A percentile compares a stretch with the other conserved stretches of the same genome.
Conservation (phyloP, 352 stramenopile species). For the Phytophthora capsici region DNA sequence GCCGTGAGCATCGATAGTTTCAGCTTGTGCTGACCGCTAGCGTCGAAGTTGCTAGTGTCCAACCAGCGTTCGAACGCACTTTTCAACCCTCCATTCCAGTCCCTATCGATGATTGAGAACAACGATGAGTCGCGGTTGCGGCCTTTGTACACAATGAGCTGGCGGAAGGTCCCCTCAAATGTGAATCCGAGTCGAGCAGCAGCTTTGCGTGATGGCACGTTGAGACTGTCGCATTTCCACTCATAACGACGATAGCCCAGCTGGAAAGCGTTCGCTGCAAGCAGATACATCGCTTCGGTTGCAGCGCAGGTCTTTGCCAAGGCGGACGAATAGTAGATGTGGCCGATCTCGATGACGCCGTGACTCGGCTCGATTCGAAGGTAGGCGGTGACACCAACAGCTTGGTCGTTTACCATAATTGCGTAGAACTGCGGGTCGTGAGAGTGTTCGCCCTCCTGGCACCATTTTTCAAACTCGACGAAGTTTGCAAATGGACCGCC, state of each 20-base stretch:
- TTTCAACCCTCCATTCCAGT: conserved; percentile 22
- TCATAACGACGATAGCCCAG: conserved; percentile 28
- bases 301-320: conserved; percentile 17
- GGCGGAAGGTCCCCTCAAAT: conserved; percentile 28
- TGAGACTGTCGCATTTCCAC: conserved; percentile 31
- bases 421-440: conserved; percentile 21
- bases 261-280: conserved; percentile 17
- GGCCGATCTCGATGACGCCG: conserved; percentile 19
- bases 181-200: conserved; percentile 19
- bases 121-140: conserved; percentile 22
- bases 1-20: conserved; percentile 28
- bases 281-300: conserved; percentile 23
- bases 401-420: conserved; percentile 15
- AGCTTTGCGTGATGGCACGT: conserved; percentile 13
- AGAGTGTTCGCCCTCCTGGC: conserved; percentile 1
- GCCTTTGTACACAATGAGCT: conserved; percentile 22
- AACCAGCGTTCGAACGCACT: conserved; percentile 20
- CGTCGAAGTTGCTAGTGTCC: conserved; percentile 22
- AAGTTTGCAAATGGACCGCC: conserved; percentile 18
- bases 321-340: conserved; percentile 15
- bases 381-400: conserved; percentile 23
- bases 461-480: conserved; percentile 14
- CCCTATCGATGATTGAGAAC: conserved; percentile 30
- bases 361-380: conserved; percentile 13
- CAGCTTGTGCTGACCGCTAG: conserved; percentile 17